Base-by-base conservation (phyloP, 164 flowering plant genomes). In the Chimonanthus salicifolius region DNA sequence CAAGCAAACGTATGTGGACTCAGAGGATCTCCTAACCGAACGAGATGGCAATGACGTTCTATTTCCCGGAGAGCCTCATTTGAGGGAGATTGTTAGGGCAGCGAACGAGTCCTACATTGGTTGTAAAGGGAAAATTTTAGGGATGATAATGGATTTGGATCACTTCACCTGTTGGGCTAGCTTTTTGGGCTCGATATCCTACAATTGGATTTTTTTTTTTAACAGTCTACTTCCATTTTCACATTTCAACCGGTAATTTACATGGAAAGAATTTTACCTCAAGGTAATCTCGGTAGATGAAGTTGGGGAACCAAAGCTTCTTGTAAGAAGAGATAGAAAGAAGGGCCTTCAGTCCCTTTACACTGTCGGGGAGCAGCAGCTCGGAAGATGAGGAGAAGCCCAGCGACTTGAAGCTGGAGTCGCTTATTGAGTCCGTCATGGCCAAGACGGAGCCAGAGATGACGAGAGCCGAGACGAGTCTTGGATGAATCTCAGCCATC, bases 321-420 rank as follows among this genome's bases (percentile, higher is more conserved):
- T 78, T 90, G 74, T 88, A 74, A 58, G 77, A 73, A 33, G 95
- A 92, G 15, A 92, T 82, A 8, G 89, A 83, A 16, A 89, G 86
- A 10, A 92, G 85, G 6, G 89, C 85, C 68, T 90, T 92, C 7
- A 90, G 86, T 3, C 94, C 95, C 81, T 87, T 79, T 3, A 92
- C 94, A 6, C 87, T 83, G 7, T 49, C 78, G 0, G 97, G 97
- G 68, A 92, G 72, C 78, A 92, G 64, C 3, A 92, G 81, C 70
- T 92, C 95, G 15, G 90, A 76, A 0, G 95, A 87, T 33, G 97
- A 90, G 13, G 83, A 65, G 78, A 87, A 88, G 7, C 95, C 97
- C 0, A 92, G 78, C 47, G 87, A 62, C 4, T 65, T 58, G 46
- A 92, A 43, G 2, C 81, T 83, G 0, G 70, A 62, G 0, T 47